These are phyloP conservation scores for Parascedosporium putredinis DNA, from an alignment of 2,329 filamentous ascomycete genomes.

Conservation along the genomic window DNA sequence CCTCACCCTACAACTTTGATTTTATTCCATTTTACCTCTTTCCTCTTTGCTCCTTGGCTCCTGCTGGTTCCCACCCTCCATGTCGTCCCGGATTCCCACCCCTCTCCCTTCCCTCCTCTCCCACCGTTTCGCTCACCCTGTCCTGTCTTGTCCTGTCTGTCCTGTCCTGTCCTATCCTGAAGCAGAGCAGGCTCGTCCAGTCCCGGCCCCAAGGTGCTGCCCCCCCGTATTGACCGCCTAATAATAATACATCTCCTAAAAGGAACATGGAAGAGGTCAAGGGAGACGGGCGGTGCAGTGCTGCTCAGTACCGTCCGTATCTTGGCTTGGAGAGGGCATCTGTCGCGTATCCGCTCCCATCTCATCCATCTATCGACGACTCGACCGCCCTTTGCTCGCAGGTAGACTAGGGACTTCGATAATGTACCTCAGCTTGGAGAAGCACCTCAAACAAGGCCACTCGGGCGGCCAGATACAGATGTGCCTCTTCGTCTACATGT, in stretches of 20 bases:
- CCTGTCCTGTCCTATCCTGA: not conserved
- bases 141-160: not conserved
- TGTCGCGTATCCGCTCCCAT: not conserved
- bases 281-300: no score
- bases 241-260: no score
- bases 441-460: constrained; percentile 2
- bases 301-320: no score
- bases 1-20: no score
- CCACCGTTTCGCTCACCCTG: not conserved
- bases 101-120: not conserved
- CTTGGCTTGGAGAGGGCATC: no score
- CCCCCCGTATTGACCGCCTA: no score
- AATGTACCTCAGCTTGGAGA: constrained; percentile 1
- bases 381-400: not conserved
- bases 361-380: not conserved
- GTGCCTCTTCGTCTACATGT: not conserved
- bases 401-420: not conserved
- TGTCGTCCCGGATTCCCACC: not conserved
- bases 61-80: not conserved
- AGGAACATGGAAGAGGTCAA: no score
- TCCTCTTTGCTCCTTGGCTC: not conserved
- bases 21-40: not conserved
- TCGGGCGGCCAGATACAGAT: constrained; percentile 6
- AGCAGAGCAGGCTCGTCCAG: not conserved
- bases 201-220: no score